Evolutionary conservation across 2,329 filamentous ascomycete genomes (phyloP), one percentile per base, ranked within the genome.

Genomic region (Simplicillium aogashimaense): DNA sequence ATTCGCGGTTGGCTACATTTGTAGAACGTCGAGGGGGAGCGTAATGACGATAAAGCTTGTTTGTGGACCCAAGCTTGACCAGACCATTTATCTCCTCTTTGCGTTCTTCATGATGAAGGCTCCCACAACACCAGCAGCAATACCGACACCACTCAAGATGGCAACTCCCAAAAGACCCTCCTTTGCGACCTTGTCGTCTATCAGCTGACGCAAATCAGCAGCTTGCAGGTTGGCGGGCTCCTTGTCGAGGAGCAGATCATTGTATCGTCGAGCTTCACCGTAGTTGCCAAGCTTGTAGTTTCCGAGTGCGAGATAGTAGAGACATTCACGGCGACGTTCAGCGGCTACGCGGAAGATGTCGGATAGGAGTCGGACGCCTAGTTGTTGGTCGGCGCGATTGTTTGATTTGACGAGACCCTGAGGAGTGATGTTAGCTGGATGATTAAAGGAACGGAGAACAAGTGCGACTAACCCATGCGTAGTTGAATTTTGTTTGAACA

Each of bases 271-370:
- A 44, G 90, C 90, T 59, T 98, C 92, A 45, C 82, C 88, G 63
- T 95, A 98, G 72, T 95, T 97, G 46, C 89, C 90, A 36, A 98
- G 78, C 70, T 97, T 97, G 76, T 90, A 97, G 72, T 97, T 95
- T 47, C 92, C 92, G 28, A 98, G 77, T 18, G 87, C 92, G 40
- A 98, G 81, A 66, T 98, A 98, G 72, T 95, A 98, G 45, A 98
- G 84, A 58, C 92, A 98, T 74, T 98, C 92, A 56, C 92, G 83
- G 57, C 92, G 83, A 53, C 92, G 86, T 64, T 97, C 92, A 50
- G 87, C 88, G 29, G 87, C 84, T 43, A 82, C 81, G 58, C 90
- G 87, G 74, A 97, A 98, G 66, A 98, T 98, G 52, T 97, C 90
- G 52, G 87, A 89, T 43, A 97, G 82, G 29, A 97, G 78, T 49